Conservation (phyloP, 345 rosid species). For the Corchorus capsularis region DNA sequence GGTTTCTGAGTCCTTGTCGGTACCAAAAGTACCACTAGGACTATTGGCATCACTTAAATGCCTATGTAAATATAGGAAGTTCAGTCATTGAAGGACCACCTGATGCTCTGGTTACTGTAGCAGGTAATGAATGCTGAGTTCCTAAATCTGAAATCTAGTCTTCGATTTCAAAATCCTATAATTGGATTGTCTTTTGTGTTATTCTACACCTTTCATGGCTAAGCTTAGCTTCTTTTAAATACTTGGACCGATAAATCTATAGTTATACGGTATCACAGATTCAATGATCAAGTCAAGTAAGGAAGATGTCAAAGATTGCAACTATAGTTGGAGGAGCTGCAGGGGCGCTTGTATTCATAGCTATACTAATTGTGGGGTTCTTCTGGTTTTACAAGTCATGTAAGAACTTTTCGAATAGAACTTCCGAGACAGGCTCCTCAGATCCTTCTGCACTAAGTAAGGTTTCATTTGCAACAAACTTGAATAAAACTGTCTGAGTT, state of each 20-base stretch:
- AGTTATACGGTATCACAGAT: slow-evolving; percentile 28
- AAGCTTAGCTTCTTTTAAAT: not conserved
- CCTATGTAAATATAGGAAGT: slow-evolving; percentile 26
- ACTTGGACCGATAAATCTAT: slow-evolving; percentile 8
- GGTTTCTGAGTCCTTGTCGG: slow-evolving; percentile 26
- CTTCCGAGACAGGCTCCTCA: slow-evolving; percentile 61
- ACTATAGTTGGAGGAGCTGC: slow-evolving; percentile 44
- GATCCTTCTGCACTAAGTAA: slow-evolving; percentile 57
- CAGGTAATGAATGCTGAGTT: slow-evolving; percentile 22
- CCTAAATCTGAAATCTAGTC: slow-evolving; percentile 19
- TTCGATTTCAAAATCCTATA: slow-evolving; percentile 15
- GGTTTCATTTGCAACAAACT: slow-evolving; percentile 10
- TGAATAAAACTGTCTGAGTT: not conserved
- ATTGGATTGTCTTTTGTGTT: not conserved
- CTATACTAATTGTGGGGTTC: slow-evolving; percentile 27
- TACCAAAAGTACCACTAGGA: slow-evolving; percentile 18
- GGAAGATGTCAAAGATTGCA: slow-evolving; percentile 48
- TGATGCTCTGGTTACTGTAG: slow-evolving; percentile 21
- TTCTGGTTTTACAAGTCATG: slow-evolving; percentile 48
- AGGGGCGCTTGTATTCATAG: slow-evolving; percentile 41
- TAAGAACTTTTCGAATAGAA: slow-evolving; percentile 31
- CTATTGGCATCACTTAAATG: not conserved
- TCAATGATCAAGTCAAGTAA: slow-evolving; percentile 37
- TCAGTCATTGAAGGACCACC: slow-evolving; percentile 14
- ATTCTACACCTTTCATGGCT: not conserved